Evolutionary conservation across 176 grass and related monocot genomes (phyloP).

Genomic region (Ensete ventricosum): DNA sequence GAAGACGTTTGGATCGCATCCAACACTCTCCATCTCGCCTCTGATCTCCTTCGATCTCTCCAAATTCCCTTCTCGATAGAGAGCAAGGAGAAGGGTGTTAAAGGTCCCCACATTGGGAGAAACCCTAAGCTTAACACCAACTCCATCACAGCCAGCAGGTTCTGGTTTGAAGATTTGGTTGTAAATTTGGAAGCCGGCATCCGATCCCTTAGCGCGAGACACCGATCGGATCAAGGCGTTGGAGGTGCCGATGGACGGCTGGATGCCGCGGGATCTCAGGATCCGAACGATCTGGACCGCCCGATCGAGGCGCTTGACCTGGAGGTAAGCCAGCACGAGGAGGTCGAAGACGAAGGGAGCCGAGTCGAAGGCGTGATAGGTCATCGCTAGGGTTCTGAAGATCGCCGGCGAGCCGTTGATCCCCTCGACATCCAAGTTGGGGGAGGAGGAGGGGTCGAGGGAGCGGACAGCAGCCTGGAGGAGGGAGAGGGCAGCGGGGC

Average conservation of each 20-base stretch:
- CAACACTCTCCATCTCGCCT: slow-evolving; percentile 31
- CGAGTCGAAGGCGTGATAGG: slow-evolving; percentile 16
- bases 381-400: slow-evolving; percentile 1
- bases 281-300: slow-evolving; percentile 10
- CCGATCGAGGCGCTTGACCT: slow-evolving; percentile 3
- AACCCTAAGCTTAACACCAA: slow-evolving; percentile 8
- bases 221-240: slow-evolving; percentile 17
- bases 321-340: slow-evolving; percentile 13
- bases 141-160: background rate
- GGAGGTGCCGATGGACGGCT: slow-evolving; percentile 4
- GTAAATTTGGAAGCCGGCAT: slow-evolving; percentile 35
- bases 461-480: background rate
- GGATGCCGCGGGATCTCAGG: slow-evolving; percentile 16
- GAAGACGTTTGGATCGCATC: slow-evolving; percentile 33
- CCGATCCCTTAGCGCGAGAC: slow-evolving; percentile 12
- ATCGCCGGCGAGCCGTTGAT: background rate
- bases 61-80: slow-evolving; percentile 30
- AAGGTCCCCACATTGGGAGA: slow-evolving; percentile 25
- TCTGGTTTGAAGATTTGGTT: slow-evolving; percentile 24
- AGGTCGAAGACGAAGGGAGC: slow-evolving; percentile 27
- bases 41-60: slow-evolving; percentile 22
- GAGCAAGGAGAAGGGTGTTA: slow-evolving; percentile 43
- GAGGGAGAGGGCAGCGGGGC: slow-evolving; percentile 5
- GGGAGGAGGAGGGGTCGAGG: background rate
- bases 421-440: background rate